These are phyloP conservation scores for Agapanthus africanus DNA, from an alignment of 106 monocot species.

Conservation along the genomic window DNA sequence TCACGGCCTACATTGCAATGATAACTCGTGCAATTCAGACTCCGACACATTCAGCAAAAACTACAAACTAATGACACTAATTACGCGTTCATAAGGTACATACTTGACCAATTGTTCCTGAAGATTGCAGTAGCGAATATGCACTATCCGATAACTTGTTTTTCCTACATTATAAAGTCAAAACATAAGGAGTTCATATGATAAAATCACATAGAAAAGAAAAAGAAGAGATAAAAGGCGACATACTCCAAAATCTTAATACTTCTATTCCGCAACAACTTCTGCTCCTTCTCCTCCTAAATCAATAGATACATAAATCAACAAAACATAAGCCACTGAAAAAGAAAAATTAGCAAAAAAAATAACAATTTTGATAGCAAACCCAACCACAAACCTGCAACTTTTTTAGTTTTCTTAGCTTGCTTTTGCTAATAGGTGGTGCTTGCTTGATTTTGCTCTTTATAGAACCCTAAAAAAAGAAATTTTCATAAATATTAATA, in stretches of 20 bases:
- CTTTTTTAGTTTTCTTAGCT: conserved; percentile 63
- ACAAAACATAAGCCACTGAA: background rate
- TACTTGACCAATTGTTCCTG: conserved; percentile 93
- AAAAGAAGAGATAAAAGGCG: background rate
- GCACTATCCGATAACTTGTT: conserved; percentile 59
- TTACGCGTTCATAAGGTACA: conserved; percentile 10
- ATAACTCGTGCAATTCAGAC: background rate
- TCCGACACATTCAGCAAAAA: background rate
- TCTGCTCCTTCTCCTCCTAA: conserved; percentile 70
- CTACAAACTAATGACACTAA: background rate
- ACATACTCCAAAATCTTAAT: conserved; percentile 66
- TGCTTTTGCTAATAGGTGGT: conserved; percentile 59
- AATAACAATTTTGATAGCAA: too few relatives aligned
- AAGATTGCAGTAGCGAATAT: conserved; percentile 58
- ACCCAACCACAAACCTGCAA: conserved; percentile 27
- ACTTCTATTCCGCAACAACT: conserved; percentile 49
- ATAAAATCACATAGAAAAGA: background rate
- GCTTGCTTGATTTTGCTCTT: conserved; percentile 18
- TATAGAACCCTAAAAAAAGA: conserved; percentile 21
- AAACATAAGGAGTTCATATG: background rate
- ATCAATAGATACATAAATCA: background rate
- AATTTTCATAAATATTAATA: background rate
- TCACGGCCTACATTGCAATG: conserved; percentile 40
- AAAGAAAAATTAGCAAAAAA: background rate
- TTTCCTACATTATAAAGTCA: conserved; percentile 36